Conservation (phyloP, 306 rosid species). For the Rosa chinensis region DNA sequence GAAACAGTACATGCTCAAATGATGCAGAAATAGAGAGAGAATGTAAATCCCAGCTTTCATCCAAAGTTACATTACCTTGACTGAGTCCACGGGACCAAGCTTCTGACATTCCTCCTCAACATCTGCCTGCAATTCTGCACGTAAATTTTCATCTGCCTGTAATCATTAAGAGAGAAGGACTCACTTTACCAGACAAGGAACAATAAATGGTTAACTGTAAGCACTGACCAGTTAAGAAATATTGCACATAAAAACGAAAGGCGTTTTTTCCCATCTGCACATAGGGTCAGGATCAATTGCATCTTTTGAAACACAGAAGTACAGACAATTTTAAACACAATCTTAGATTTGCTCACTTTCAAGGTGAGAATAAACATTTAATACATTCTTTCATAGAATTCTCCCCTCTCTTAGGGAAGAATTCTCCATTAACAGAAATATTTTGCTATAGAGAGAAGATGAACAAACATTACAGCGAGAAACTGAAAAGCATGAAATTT, state of each 20-base stretch:
- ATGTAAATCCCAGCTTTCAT: background rate
- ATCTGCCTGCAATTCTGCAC: constrained; percentile 74
- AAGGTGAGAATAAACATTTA: background rate
- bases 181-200: constrained; percentile 13
- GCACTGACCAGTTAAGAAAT: background rate
- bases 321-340: background rate
- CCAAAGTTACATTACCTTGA: constrained; percentile 56
- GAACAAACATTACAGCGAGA: background rate
- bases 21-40: background rate
- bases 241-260: background rate
- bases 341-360: background rate
- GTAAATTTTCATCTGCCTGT: constrained; percentile 80
- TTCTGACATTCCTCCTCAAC: constrained; percentile 82
- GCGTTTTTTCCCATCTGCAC: background rate
- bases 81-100: constrained; percentile 79
- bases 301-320: background rate
- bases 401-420: background rate
- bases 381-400: background rate
- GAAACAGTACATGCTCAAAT: background rate
- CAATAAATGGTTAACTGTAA: background rate
- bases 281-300: background rate
- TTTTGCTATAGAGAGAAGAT: background rate
- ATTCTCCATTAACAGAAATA: background rate
- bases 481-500: background rate
- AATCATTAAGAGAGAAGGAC: constrained; percentile 13